These are phyloP conservation scores for Acephala macrosclerotiorum DNA, from an alignment of 2,329 filamentous ascomycete genomes.

Conservation along the genomic window DNA sequence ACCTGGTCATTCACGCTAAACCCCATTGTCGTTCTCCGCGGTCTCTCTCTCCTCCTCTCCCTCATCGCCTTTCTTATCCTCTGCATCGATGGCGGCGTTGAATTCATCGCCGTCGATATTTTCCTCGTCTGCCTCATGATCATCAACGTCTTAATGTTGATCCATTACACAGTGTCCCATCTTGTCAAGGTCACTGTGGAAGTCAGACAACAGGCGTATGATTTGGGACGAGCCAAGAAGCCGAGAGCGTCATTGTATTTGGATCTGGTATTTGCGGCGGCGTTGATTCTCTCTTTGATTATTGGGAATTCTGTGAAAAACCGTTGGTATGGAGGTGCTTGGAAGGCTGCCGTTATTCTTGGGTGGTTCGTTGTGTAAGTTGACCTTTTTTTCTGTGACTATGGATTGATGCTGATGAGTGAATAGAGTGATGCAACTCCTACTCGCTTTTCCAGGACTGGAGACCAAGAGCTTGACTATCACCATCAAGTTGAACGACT, in stretches of 20 bases:
- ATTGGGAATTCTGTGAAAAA: slow-evolving; percentile 14
- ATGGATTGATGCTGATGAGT: slow-evolving; percentile 3
- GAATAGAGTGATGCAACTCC: slow-evolving; percentile 15
- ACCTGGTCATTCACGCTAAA: slow-evolving; percentile 20
- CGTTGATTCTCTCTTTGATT: slow-evolving; percentile 23
- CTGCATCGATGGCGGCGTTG: slow-evolving; percentile 17
- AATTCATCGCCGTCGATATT: slow-evolving; percentile 28
- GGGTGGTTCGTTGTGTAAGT: slow-evolving; percentile 34
- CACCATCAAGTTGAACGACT: slow-evolving; percentile 21
- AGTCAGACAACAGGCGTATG: slow-evolving; percentile 20
- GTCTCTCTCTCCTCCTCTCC: slow-evolving; percentile 16
- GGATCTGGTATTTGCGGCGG: slow-evolving; percentile 21
- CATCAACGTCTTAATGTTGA: slow-evolving; percentile 20
- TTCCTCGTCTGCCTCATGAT: slow-evolving; percentile 23
- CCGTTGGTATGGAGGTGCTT: slow-evolving; percentile 13
- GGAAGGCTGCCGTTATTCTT: slow-evolving; percentile 23
- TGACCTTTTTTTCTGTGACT: neutral
- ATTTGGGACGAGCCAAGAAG: slow-evolving; percentile 12
- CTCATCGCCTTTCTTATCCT: slow-evolving; percentile 23
- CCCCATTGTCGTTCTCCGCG: slow-evolving; percentile 18
- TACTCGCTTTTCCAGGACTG: slow-evolving; percentile 71
- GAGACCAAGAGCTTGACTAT: slow-evolving; percentile 66
- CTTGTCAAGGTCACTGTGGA: slow-evolving; percentile 30
- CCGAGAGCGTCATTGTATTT: slow-evolving; percentile 19
- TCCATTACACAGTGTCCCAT: slow-evolving; percentile 23